phyloP scores from a whole-genome alignment of 805 yeast genomes.

The Diddensiella santjacobensis region DNA sequence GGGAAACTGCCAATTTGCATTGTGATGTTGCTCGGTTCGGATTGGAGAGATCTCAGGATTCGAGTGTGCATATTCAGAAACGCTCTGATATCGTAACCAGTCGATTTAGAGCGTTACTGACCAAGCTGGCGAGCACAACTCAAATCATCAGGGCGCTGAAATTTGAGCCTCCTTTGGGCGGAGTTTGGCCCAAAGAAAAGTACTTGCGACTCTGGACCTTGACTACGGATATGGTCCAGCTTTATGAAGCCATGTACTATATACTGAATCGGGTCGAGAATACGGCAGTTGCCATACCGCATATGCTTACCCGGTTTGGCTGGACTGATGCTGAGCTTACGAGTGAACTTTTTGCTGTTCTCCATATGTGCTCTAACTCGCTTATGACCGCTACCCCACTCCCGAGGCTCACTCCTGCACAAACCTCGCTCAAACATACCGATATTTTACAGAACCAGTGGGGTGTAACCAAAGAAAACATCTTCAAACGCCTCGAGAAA shows the following conservation, averaged over 20 bases:
- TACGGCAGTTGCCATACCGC: conserved; percentile 22
- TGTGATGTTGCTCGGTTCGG: conserved; percentile 32
- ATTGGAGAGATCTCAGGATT: conserved; percentile 23
- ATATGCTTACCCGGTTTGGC: conserved; percentile 26
- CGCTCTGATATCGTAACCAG: conserved; percentile 24
- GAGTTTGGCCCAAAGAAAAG: conserved; percentile 33
- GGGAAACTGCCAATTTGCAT: conserved; percentile 29
- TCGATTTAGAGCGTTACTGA: conserved; percentile 16
- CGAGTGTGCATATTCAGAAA: conserved; percentile 23
- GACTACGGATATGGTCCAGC: conserved; percentile 25
- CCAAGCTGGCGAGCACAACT: conserved; percentile 12
- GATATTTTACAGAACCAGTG: conserved; percentile 13
- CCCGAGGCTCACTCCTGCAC: conserved; percentile 33
- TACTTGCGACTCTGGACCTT: conserved; percentile 29
- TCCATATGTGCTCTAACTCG: conserved; percentile 33
- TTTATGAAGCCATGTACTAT: conserved; percentile 26
- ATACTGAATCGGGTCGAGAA: conserved; percentile 29
- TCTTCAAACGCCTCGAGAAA: background rate
- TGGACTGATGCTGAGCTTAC: conserved; percentile 29
- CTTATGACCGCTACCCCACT: conserved; percentile 29
- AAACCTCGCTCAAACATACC: conserved; percentile 21
- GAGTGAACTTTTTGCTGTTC: conserved; percentile 29
- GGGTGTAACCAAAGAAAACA: conserved; percentile 6
- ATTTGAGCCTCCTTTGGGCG: conserved; percentile 35
- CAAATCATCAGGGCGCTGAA: conserved; percentile 22